A percentile compares a stretch with the other conserved stretches of the same genome.
Evolutionary conservation across 75 land plant genomes (phyloP).

Genomic region (Sequoia sempervirens): DNA sequence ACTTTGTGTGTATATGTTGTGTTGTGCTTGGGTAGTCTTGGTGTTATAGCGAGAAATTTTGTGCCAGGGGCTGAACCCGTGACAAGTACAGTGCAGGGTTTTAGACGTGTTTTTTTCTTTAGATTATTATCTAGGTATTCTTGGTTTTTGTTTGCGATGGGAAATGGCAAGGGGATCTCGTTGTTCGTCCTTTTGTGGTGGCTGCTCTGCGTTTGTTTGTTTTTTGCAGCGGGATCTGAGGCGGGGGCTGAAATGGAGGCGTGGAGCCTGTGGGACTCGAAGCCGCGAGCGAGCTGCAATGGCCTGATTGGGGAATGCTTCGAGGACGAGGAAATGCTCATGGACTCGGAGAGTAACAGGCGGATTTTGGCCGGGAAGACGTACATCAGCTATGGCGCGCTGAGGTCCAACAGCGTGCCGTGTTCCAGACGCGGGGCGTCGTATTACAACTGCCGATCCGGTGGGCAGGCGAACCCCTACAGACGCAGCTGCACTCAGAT

Average conservation of each 20-base stretch:
- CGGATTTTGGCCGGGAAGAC: constrained; percentile 22
- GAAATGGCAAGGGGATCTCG: background rate
- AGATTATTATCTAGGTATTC: too few relatives aligned
- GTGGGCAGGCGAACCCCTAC: constrained; percentile 27
- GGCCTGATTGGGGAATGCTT: constrained; percentile 18
- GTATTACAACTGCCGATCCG: constrained; percentile 32
- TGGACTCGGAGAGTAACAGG: constrained; percentile 36
- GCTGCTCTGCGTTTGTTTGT: background rate
- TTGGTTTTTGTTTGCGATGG: background rate
- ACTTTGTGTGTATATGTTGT: too few relatives aligned
- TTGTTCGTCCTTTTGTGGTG: background rate
- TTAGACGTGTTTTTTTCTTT: too few relatives aligned
- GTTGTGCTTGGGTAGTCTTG: too few relatives aligned
- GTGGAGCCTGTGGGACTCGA: constrained; percentile 1
- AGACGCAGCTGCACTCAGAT: constrained; percentile 31
- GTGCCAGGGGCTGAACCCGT: too few relatives aligned
- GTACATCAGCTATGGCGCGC: constrained; percentile 45
- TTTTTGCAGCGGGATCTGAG: background rate
- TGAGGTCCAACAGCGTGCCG: constrained; percentile 29
- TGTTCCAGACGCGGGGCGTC: constrained; percentile 34
- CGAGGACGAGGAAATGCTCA: constrained; percentile 30
- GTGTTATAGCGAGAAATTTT: too few relatives aligned
- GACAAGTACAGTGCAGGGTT: too few relatives aligned
- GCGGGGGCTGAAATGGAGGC: background rate
- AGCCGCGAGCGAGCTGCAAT: background rate